Conservation (phyloP, 208 protist genomes). For the Trypanosoma scelopori region DNA sequence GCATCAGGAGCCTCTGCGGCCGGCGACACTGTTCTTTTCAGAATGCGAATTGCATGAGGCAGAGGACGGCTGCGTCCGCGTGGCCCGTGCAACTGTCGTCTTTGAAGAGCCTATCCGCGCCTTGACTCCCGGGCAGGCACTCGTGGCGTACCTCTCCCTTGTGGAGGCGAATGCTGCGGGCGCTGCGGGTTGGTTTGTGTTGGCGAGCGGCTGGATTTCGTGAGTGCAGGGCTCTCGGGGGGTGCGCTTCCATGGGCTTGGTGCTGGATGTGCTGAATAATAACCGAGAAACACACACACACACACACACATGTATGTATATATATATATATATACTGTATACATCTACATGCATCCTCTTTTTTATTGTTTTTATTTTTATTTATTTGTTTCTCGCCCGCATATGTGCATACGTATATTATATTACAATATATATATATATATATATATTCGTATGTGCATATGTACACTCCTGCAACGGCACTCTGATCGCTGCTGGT, state of each 20-base stretch:
- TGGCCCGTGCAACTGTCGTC: constrained; percentile 19
- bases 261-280: too few species aligned
- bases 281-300: too few species aligned
- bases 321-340: too few species aligned
- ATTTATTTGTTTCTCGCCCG: too few species aligned
- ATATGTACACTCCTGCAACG: background rate
- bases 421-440: background rate
- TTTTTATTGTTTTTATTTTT: background rate
- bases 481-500: too few species aligned
- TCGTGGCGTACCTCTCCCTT: constrained; percentile 49
- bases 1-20: constrained; percentile 55
- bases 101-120: constrained; percentile 52
- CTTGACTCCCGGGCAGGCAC: constrained; percentile 58
- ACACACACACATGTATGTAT: too few species aligned
- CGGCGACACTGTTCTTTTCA: constrained; percentile 36
- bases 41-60: constrained; percentile 6
- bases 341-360: too few species aligned
- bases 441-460: constrained; percentile 5
- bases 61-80: constrained; percentile 4
- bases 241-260: background rate
- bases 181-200: constrained; percentile 22
- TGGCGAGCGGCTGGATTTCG: constrained; percentile 39
- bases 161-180: background rate
- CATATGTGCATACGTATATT: constrained; percentile 2
- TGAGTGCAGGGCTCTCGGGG: background rate